Percentiles rank a stretch among this genome's conserved stretches.
phyloP scores from a whole-genome alignment of 2,329 filamentous ascomycete genomes.

The Talaromyces sp. region DNA sequence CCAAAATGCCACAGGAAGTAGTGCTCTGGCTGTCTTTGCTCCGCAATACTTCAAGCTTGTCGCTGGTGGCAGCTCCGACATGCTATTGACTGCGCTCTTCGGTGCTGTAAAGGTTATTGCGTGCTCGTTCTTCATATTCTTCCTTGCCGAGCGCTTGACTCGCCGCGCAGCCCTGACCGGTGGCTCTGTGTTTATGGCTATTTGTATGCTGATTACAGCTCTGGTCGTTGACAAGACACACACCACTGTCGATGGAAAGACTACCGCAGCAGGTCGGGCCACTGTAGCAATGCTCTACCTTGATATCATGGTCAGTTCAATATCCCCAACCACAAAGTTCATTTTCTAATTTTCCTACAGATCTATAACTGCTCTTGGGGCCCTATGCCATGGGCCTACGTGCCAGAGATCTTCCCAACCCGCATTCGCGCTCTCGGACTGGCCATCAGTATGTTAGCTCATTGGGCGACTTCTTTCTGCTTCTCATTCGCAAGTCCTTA shows the following conservation, averaged over 20 bases:
- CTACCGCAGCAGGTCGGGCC: constrained; percentile 52
- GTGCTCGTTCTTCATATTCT: constrained; percentile 52
- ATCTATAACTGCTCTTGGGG: constrained; percentile 38
- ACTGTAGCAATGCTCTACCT: constrained; percentile 57
- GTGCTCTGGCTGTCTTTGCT: constrained; percentile 54
- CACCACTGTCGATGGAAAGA: constrained; percentile 39
- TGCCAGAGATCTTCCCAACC: constrained; percentile 28
- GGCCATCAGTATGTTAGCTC: constrained; percentile 33
- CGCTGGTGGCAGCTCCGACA: constrained; percentile 43
- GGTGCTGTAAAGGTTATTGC: constrained; percentile 54
- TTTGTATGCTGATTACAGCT: constrained; percentile 50
- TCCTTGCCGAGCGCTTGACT: constrained; percentile 51
- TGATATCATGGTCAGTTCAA: constrained; percentile 46
- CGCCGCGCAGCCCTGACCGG: constrained; percentile 53
- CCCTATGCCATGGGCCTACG: constrained; percentile 29
- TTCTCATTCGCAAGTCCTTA: constrained; percentile 36
- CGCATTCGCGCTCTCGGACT: constrained; percentile 34
- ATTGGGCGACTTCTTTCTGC: constrained; percentile 37
- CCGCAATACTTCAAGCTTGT: constrained; percentile 56
- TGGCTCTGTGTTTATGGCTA: constrained; percentile 43
- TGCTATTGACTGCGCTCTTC: constrained; percentile 54
- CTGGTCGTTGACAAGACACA: constrained; percentile 47
- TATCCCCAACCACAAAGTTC: no score
- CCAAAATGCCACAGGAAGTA: constrained; percentile 54
- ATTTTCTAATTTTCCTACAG: constrained; percentile 6